A percentile compares a stretch with the other conserved stretches of the same genome.
Evolutionary conservation across 2,329 filamentous ascomycete species (phyloP).

Genomic region (Fusarium graminum): DNA sequence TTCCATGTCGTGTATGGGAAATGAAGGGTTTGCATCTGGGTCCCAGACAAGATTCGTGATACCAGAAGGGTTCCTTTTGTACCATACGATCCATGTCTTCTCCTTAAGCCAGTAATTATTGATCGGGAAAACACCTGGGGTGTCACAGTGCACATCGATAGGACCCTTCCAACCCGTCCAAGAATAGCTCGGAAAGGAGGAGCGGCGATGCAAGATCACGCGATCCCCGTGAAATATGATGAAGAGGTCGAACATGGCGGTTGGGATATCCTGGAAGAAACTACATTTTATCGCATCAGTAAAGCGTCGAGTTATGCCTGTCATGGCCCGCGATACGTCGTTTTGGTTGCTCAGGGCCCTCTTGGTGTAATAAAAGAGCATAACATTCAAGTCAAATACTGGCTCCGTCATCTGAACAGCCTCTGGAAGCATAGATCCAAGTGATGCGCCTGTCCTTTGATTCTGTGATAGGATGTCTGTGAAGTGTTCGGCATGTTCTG

Average conservation of each 20-base stretch:
- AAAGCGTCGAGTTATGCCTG: constrained; percentile 10
- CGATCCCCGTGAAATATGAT: neutral
- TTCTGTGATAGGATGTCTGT: neutral
- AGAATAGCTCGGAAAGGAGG: constrained; percentile 28
- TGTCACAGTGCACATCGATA: neutral
- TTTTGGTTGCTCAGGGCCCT: constrained; percentile 10
- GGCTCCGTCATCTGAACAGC: neutral
- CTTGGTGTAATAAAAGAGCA: constrained; percentile 11
- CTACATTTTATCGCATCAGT: neutral
- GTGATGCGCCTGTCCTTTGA: accelerated
- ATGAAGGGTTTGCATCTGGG: neutral
- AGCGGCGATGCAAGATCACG: neutral
- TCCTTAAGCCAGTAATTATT: constrained; percentile 3
- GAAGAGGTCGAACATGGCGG: constrained; percentile 11
- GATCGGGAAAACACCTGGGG: accelerated
- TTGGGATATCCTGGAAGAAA: constrained; percentile 14
- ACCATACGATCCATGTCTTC: constrained; percentile 32
- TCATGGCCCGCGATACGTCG: constrained; percentile 12
- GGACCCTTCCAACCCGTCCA: constrained; percentile 27
- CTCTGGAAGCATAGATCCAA: neutral
- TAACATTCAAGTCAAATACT: neutral
- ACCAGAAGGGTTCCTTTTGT: constrained; percentile 16
- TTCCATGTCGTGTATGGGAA: neutral
- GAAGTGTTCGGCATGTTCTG: constrained; percentile 3
- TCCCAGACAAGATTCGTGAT: constrained; percentile 17